Percentiles rank a stretch among this genome's conserved stretches.
Conservation (phyloP, 2,329 filamentous ascomycete genomes). For the Xylaria sp. region DNA sequence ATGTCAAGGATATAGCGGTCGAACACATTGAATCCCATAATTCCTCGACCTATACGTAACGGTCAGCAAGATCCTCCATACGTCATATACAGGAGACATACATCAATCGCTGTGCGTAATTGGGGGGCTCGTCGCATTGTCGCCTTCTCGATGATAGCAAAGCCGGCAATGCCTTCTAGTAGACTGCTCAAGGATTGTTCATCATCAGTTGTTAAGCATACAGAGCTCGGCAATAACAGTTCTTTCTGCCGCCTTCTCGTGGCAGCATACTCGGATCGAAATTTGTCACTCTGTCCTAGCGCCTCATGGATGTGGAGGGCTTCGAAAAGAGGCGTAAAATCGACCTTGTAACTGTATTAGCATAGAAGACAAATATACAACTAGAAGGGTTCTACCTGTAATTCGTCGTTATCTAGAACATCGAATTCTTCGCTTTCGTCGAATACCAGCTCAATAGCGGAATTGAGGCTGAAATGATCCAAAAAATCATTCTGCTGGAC, state of each 20-base stretch:
- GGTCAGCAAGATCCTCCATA: conserved; percentile 1
- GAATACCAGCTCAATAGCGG: conserved; percentile 92
- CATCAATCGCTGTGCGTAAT: conserved; percentile 83
- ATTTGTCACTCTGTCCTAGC: conserved; percentile 89
- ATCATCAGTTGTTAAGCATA: conserved; percentile 84
- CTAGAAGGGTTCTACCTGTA: conserved; percentile 60
- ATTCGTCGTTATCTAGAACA: conserved; percentile 91
- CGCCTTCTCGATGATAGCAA: conserved; percentile 94
- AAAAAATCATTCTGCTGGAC: conserved; percentile 80
- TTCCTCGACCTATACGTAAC: conserved; percentile 78
- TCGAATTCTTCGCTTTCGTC: conserved; percentile 97
- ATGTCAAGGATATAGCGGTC: conserved; percentile 82
- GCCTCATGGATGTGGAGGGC: conserved; percentile 97
- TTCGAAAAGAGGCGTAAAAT: conserved; percentile 94
- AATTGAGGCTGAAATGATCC: conserved; percentile 89
- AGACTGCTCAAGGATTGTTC: conserved; percentile 88
- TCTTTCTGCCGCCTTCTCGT: conserved; percentile 94
- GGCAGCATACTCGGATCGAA: conserved; percentile 89
- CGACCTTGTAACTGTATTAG: conserved; percentile 61
- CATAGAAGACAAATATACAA: not conserved
- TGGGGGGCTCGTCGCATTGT: conserved; percentile 90
- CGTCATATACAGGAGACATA: conserved; percentile 55
- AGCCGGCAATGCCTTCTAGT: conserved; percentile 92
- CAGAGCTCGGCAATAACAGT: conserved; percentile 78
- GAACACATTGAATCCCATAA: conserved; percentile 99